Percentiles rank a stretch among this genome's conserved stretches.
phyloP scores from a whole-genome alignment of 164 flowering plant species.

The Stephania cephalantha region DNA sequence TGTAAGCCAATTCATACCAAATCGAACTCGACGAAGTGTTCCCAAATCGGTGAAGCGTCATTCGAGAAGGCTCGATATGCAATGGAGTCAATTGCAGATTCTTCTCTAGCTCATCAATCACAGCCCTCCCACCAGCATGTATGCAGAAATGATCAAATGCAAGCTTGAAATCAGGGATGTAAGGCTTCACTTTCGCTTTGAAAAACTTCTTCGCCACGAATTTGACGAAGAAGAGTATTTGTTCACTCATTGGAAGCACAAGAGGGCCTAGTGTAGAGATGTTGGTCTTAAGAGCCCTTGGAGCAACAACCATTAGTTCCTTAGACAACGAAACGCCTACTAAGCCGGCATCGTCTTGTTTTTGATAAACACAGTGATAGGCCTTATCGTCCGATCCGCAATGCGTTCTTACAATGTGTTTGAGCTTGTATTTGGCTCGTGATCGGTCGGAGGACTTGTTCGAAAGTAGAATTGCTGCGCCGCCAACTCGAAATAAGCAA shows the following conservation, averaged over 20 bases:
- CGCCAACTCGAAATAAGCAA: constrained; percentile 75
- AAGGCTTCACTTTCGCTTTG: constrained; percentile 58
- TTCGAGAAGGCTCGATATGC: constrained; percentile 75
- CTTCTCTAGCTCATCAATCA: constrained; percentile 87
- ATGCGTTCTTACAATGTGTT: constrained; percentile 71
- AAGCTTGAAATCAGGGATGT: constrained; percentile 79
- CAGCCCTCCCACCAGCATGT: constrained; percentile 85
- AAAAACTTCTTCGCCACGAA: constrained; percentile 48
- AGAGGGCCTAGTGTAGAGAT: constrained; percentile 76
- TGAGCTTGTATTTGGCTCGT: constrained; percentile 61
- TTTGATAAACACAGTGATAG: constrained; percentile 64
- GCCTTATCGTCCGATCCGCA: constrained; percentile 71
- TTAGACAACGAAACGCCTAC: constrained; percentile 71
- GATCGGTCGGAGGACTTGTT: constrained; percentile 39
- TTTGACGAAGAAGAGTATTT: constrained; percentile 55
- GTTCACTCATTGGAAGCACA: constrained; percentile 71
- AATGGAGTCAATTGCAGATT: constrained; percentile 46
- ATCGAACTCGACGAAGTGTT: constrained; percentile 79
- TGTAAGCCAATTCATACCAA: constrained; percentile 81
- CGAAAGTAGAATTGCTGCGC: constrained; percentile 64
- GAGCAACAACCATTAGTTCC: constrained; percentile 76
- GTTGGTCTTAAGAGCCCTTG: constrained; percentile 58
- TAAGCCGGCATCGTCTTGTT: constrained; percentile 59
- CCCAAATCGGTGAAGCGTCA: constrained; percentile 78
- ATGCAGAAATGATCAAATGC: constrained; percentile 84